phyloP scores from a whole-genome alignment of 1,284 basidiomycete genomes.

The Sutorius eximius region DNA sequence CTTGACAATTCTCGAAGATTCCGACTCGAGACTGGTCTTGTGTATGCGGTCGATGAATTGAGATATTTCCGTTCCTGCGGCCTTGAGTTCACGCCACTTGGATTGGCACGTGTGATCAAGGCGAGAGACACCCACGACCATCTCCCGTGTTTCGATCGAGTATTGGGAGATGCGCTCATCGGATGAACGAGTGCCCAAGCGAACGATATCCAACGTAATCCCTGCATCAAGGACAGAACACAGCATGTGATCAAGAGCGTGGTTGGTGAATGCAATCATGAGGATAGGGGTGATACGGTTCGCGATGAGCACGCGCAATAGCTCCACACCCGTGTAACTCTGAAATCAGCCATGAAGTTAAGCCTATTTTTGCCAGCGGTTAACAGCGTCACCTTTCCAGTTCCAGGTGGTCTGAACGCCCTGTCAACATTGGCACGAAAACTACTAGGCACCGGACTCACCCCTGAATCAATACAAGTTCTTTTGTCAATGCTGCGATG shows the following conservation, averaged over 20 bases:
- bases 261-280: slow-evolving; percentile 74
- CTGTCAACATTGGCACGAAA: neutral
- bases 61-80: slow-evolving; percentile 45
- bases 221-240: slow-evolving; percentile 56
- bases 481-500: slow-evolving; percentile 56
- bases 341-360: slow-evolving; percentile 23
- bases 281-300: slow-evolving; percentile 56
- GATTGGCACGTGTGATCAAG: slow-evolving; percentile 37
- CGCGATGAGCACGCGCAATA: slow-evolving; percentile 58
- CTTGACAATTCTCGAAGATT: slow-evolving; percentile 37
- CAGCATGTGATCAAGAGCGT: slow-evolving; percentile 72
- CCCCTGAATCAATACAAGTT: slow-evolving; percentile 72
- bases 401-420: slow-evolving; percentile 64
- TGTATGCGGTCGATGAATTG: slow-evolving; percentile 45
- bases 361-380: neutral
- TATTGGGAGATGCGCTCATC: slow-evolving; percentile 59
- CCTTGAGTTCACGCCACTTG: slow-evolving; percentile 44
- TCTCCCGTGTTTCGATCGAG: slow-evolving; percentile 58
- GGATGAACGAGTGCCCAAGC: slow-evolving; percentile 59
- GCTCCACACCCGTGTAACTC: slow-evolving; percentile 67
- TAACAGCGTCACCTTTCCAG: slow-evolving; percentile 56
- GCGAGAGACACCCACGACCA: slow-evolving; percentile 41
- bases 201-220: slow-evolving; percentile 62
- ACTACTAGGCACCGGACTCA: slow-evolving; percentile 31
- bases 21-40: slow-evolving; percentile 38